A percentile compares a stretch with the other conserved stretches of the same genome.
Evolutionary conservation across 2,329 filamentous ascomycete genomes (phyloP).

Genomic region (Fusarium ambrosium): DNA sequence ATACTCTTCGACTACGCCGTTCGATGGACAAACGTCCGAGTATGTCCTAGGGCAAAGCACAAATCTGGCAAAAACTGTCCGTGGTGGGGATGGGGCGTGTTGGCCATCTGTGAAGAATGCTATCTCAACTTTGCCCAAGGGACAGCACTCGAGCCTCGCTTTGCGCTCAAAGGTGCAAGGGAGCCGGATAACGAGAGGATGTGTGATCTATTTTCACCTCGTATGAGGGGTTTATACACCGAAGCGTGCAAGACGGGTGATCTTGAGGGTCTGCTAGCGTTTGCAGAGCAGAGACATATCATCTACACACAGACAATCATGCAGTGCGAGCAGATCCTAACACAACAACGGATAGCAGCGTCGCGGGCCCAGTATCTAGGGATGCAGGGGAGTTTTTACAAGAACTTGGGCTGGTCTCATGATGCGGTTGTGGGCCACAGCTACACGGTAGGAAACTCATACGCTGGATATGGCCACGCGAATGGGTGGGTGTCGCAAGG

Average conservation of each 20-base stretch:
- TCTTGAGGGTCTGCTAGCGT: slow-evolving; percentile 44
- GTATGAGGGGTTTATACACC: slow-evolving; percentile 53
- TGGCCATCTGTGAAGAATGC: slow-evolving; percentile 55
- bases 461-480: slow-evolving; percentile 50
- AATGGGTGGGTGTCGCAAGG: slow-evolving; percentile 49
- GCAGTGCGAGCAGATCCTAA: slow-evolving; percentile 45
- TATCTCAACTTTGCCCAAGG: slow-evolving; percentile 51
- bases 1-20: slow-evolving; percentile 48
- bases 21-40: slow-evolving; percentile 48
- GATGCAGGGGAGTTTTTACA: slow-evolving; percentile 45
- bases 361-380: slow-evolving; percentile 46
- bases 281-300: slow-evolving; percentile 43
- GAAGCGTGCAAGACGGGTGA: slow-evolving; percentile 46
- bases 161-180: slow-evolving; percentile 45
- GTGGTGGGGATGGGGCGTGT: slow-evolving; percentile 53
- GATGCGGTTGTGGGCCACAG: slow-evolving; percentile 34
- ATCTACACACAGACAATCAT: slow-evolving; percentile 52
- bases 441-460: slow-evolving; percentile 49
- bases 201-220: slow-evolving; percentile 56
- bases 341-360: slow-evolving; percentile 42
- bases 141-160: slow-evolving; percentile 46
- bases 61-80: slow-evolving; percentile 23
- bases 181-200: slow-evolving; percentile 40
- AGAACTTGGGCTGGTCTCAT: slow-evolving; percentile 34
- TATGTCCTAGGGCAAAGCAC: slow-evolving; percentile 39